These are phyloP conservation scores for Arthroderma sp. DNA, from an alignment of 2,329 filamentous ascomycete species.

Conservation along the genomic window DNA sequence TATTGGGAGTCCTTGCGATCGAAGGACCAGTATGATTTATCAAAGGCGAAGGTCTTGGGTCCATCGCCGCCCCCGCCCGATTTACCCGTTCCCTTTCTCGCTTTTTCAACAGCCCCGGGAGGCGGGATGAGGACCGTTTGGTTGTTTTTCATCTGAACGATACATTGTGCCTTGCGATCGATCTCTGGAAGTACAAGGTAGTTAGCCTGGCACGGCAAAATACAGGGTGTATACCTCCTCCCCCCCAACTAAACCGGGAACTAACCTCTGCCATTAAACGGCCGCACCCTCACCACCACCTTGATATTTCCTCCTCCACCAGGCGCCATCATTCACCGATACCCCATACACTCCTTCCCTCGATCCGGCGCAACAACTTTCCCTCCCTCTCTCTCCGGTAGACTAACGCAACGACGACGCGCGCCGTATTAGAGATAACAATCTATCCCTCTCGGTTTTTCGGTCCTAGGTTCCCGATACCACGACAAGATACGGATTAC, in stretches of 20 bases:
- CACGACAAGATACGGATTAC: too few species aligned
- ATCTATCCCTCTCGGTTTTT: too few species aligned
- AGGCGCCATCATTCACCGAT: constrained; percentile 44
- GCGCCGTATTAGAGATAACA: too few species aligned
- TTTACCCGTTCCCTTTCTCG: constrained; percentile 25
- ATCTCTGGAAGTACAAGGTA: constrained; percentile 49
- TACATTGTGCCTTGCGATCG: constrained; percentile 85
- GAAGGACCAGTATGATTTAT: constrained; percentile 97
- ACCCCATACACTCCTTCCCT: constrained; percentile 22
- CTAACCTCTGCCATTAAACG: constrained; percentile 88
- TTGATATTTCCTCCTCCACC: constrained; percentile 93
- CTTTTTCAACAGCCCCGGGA: constrained; percentile 40
- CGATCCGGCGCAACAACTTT: too few species aligned
- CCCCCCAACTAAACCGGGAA: not conserved
- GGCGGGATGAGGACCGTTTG: constrained; percentile 79
- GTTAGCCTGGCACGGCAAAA: not conserved
- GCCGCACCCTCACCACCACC: constrained; percentile 92
- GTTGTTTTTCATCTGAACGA: constrained; percentile 87
- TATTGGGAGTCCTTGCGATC: constrained; percentile 67
- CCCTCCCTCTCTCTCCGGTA: too few species aligned
- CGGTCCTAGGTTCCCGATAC: too few species aligned
- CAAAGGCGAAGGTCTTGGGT: constrained; percentile 83
- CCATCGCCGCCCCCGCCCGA: constrained; percentile 45
- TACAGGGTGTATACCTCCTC: not conserved
- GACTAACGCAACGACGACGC: too few species aligned